Conservation (phyloP, 179 eudicot genomes). For the Carnegiea gigantea region DNA sequence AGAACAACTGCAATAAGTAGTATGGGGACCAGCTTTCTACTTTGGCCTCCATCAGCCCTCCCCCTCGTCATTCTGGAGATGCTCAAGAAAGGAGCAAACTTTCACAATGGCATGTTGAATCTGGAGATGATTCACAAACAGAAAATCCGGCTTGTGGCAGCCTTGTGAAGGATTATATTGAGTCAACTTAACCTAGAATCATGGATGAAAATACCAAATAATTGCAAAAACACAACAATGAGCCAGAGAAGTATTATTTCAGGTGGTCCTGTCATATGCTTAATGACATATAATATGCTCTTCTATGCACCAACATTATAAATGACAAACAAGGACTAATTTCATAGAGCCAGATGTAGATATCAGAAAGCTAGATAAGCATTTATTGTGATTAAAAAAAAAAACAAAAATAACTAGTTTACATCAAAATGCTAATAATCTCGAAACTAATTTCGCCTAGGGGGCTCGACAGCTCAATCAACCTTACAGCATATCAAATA, state of each 20-base stretch:
- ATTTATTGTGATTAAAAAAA: background rate
- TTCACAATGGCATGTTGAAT: background rate
- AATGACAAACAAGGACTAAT: background rate
- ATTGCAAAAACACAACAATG: background rate
- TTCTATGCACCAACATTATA: background rate
- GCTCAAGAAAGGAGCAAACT: background rate
- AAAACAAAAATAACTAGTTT: background rate
- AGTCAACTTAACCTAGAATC: conserved; percentile 7
- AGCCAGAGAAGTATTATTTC: background rate
- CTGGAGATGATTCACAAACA: background rate
- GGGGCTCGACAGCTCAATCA: background rate
- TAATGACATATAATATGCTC: background rate
- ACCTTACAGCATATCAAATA: background rate
- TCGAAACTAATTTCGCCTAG: background rate
- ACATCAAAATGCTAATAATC: background rate
- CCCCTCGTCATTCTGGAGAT: conserved; percentile 27
- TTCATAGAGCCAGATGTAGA: background rate
- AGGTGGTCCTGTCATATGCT: background rate
- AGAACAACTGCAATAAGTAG: conserved; percentile 22
- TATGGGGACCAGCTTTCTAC: conserved; percentile 27
- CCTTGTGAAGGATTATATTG: background rate
- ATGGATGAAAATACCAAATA: background rate
- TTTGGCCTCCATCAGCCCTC: conserved; percentile 35
- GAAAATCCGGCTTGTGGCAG: background rate
- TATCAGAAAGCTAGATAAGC: background rate